Base-by-base conservation (phyloP, 371 early-diverging fungal species). In the Lichtheimia corymbifera region DNA sequence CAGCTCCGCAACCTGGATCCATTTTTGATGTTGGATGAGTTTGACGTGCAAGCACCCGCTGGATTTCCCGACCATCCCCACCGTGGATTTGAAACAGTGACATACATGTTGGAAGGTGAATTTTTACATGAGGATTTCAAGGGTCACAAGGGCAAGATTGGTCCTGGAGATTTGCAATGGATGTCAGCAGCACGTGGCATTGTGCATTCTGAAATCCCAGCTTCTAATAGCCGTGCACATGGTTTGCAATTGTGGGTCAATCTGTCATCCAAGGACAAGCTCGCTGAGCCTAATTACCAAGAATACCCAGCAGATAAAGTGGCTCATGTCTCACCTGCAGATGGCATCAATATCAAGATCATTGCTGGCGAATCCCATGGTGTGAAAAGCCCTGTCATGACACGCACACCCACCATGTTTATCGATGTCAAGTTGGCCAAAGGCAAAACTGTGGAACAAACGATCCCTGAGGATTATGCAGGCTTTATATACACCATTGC, bases 201-300 rank as follows among this genome's bases (percentile, higher is more conserved):
- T 50, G 79, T 93, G 5, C 93, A 93, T 65, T 83, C 88, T 49
- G 93, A 92, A 62, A 88, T 91, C 72, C 92, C 91, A 7, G 74
- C 74, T 5, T 78, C 24, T n/a, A 63, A 71, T 9, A 61, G 59
- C 3, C 63, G 70, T 15, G 74, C 79, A 0, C 84, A 85, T 45
- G 93, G 93, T 11, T 79, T 94, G 22, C 94, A 93, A 63, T 82
- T 93, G 40, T 95, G 93, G 92, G 87, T 94, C 70, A 95, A 93
- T 65, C 78, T 93, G 9, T 86, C 94, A 2, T 78, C 77, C n/a
- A 84, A 84, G 67, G 85, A 90, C 71, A 95, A 95, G 79, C 79
- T 90, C 78, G 74, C 81, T n/a, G 79, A 84, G 20, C 94, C 93
- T 2, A 77, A 77, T 42, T 93, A 93, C 63, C 93, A 93, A 70